Evolutionary conservation across 345 rosid species (phyloP).

Genomic region (Rhizophora mangle): DNA sequence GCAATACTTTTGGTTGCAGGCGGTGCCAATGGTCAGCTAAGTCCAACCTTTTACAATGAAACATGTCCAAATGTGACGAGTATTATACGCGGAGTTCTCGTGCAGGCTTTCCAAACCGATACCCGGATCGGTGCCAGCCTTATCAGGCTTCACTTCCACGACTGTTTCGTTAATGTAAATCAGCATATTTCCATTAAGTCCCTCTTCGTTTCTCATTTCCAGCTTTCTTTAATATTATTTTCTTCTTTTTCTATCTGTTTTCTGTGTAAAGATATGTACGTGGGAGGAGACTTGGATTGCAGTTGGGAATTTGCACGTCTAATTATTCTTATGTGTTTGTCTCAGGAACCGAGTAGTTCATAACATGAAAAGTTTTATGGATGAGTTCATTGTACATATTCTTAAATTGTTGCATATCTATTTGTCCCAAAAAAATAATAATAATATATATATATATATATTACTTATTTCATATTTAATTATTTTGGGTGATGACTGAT

Average conservation of each 20-base stretch:
- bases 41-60: conserved; percentile 29
- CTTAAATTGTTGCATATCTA: too few species aligned
- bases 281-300: too few species aligned
- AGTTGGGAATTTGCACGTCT: too few species aligned
- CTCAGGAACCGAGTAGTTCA: too few species aligned
- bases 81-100: conserved; percentile 20
- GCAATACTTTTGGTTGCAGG: conserved; percentile 16
- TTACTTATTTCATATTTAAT: too few species aligned
- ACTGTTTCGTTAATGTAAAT: conserved; percentile 40
- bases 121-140: conserved; percentile 41
- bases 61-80: conserved; percentile 30
- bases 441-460: too few species aligned
- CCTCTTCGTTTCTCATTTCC: not conserved
- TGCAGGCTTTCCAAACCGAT: conserved; percentile 22
- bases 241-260: not conserved
- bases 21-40: conserved; percentile 22
- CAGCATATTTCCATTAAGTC: not conserved
- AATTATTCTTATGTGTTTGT: too few species aligned
- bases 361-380: too few species aligned
- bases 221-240: not conserved
- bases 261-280: too few species aligned
- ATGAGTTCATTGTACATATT: too few species aligned
- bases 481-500: too few species aligned
- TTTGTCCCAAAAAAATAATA: too few species aligned
- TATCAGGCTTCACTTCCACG: conserved; percentile 49